A percentile compares a stretch with the other conserved stretches of the same genome.
Evolutionary conservation across 2,329 filamentous ascomycete species (phyloP).

Genomic region (Endoconidiophora laricicola): DNA sequence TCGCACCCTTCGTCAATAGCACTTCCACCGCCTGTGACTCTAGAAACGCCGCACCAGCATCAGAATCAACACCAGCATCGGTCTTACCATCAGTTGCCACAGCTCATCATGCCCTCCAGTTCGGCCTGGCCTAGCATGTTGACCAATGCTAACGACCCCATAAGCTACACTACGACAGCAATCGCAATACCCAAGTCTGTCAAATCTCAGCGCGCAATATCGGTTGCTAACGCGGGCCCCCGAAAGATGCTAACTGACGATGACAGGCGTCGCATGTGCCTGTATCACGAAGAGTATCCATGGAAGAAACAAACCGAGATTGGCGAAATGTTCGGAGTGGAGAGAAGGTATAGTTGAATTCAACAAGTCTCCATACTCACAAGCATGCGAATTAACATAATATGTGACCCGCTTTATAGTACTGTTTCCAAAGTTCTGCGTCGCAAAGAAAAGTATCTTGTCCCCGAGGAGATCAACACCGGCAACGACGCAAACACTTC

Average conservation of each 20-base stretch:
- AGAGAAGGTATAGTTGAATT: slow-evolving; percentile 61
- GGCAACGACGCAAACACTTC: no score
- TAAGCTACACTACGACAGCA: background rate
- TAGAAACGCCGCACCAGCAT: background rate
- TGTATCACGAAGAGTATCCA: slow-evolving; percentile 81
- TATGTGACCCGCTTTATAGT: slow-evolving; percentile 29
- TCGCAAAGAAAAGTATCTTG: slow-evolving; percentile 87
- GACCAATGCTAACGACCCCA: slow-evolving; percentile 22
- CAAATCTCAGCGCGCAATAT: slow-evolving; percentile 22
- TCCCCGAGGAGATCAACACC: slow-evolving; percentile 58
- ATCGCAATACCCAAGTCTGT: slow-evolving; percentile 1
- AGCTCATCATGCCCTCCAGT: slow-evolving; percentile 54
- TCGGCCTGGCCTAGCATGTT: slow-evolving; percentile 67
- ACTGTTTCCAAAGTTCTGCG: slow-evolving; percentile 97
- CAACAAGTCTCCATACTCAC: background rate
- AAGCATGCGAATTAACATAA: no score
- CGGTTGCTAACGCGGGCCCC: slow-evolving; percentile 40
- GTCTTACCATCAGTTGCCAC: slow-evolving; percentile 37
- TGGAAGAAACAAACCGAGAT: slow-evolving; percentile 91
- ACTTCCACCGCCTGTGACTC: slow-evolving; percentile 2
- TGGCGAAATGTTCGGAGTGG: slow-evolving; percentile 85
- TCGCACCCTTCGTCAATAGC: background rate
- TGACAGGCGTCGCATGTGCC: slow-evolving; percentile 83
- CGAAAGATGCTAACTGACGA: slow-evolving; percentile 81
- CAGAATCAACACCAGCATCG: slow-evolving; percentile 17